These are phyloP conservation scores for Porcisia hertigi DNA, from an alignment of 208 protist genomes.

Conservation along the genomic window DNA sequence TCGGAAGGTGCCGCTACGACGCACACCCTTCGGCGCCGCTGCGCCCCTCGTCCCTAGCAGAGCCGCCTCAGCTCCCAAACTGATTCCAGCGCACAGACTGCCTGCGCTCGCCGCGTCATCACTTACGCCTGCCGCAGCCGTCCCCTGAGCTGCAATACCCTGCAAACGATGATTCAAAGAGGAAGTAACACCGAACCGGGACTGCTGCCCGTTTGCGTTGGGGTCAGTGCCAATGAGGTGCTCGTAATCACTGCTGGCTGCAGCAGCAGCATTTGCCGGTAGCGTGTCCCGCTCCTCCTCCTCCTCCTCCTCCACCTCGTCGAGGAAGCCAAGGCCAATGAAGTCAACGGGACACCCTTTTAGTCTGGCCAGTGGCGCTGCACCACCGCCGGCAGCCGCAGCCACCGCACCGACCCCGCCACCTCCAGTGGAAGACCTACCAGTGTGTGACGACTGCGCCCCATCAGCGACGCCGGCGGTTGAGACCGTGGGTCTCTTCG, in stretches of 20 bases:
- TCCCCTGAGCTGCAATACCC: neutral
- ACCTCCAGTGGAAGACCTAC: slow-evolving; percentile 4
- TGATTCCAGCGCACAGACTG: neutral
- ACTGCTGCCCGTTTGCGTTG: neutral
- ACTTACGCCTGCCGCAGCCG: neutral
- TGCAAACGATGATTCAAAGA: neutral
- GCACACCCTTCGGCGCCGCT: neutral
- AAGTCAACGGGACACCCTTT: slow-evolving; percentile 7
- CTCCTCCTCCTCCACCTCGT: slow-evolving; percentile 37
- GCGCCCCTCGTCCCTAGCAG: neutral
- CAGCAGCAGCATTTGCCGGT: too few relatives aligned
- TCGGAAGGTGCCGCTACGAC: neutral
- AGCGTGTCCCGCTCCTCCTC: slow-evolving; percentile 9
- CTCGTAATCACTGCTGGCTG: neutral
- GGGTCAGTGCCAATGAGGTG: neutral
- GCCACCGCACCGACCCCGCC: neutral
- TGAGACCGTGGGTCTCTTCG: neutral
- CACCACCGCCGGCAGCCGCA: neutral
- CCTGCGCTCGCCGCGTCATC: neutral
- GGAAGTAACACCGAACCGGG: neutral
- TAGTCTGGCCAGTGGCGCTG: neutral
- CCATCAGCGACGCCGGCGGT: neutral
- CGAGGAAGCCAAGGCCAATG: slow-evolving; percentile 27
- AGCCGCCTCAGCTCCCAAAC: neutral
- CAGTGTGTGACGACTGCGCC: neutral